Evolutionary conservation across 345 rosid genomes (phyloP).

Genomic region (Bruguiera gymnorhiza): DNA sequence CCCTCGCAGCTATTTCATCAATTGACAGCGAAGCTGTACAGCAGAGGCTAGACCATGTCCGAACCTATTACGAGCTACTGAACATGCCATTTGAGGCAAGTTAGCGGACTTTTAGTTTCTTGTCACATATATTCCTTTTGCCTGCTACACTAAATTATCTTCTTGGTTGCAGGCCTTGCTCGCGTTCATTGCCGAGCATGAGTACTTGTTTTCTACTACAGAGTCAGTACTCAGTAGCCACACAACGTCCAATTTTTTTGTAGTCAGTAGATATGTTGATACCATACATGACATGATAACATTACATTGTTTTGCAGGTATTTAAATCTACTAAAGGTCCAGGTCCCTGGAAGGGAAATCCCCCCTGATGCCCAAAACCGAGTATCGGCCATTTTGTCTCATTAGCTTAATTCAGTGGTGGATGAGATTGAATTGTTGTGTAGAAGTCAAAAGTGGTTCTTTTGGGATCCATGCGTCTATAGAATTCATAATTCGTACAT

Average conservation of each 20-base stretch:
- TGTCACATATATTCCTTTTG: not conserved
- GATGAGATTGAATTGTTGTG: not conserved
- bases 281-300: not conserved
- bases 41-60: slow-evolving; percentile 77
- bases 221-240: slow-evolving; percentile 49
- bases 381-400: slow-evolving; percentile 57
- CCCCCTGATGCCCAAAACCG: slow-evolving; percentile 73
- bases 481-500: not conserved
- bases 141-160: slow-evolving; percentile 5
- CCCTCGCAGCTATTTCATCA: slow-evolving; percentile 88
- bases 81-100: slow-evolving; percentile 98
- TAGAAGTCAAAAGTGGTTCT: not conserved
- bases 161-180: slow-evolving; percentile 65
- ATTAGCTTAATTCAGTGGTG: slow-evolving; percentile 22
- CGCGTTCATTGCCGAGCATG: slow-evolving; percentile 79
- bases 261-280: not conserved
- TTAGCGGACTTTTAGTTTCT: slow-evolving; percentile 1
- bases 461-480: not conserved
- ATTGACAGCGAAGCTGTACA: slow-evolving; percentile 71
- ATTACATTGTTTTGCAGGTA: slow-evolving; percentile 45
- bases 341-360: slow-evolving; percentile 86
- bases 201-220: slow-evolving; percentile 53
- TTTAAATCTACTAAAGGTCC: slow-evolving; percentile 65
- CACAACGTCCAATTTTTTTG: not conserved
- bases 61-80: slow-evolving; percentile 80